Conservation (phyloP, 2,329 filamentous ascomycete genomes). For the Hypoxylon sp. region DNA sequence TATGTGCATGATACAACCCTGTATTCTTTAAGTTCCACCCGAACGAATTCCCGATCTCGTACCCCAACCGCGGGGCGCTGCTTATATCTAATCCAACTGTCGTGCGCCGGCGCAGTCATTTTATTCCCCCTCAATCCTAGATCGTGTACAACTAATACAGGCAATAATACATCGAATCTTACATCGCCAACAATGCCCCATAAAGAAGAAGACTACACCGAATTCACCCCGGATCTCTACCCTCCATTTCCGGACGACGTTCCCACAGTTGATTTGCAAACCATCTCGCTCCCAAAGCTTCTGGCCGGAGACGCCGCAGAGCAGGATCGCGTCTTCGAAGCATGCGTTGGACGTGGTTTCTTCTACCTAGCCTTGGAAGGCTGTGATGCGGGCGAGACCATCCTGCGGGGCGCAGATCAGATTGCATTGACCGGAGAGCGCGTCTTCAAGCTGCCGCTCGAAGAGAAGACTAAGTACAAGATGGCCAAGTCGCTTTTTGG, state of each 20-base stretch:
- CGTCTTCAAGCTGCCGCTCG: slow-evolving; percentile 50
- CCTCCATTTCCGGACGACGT: slow-evolving; percentile 51
- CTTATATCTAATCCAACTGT: background rate
- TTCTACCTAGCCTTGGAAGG: slow-evolving; percentile 53
- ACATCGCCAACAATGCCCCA: slow-evolving; percentile 45
- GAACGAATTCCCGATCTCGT: slow-evolving; percentile 6
- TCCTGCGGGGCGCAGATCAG: slow-evolving; percentile 43
- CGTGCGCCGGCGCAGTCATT: background rate
- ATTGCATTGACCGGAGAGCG: slow-evolving; percentile 48
- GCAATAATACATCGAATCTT: no score
- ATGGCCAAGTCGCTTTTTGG: slow-evolving; percentile 51
- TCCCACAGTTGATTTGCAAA: slow-evolving; percentile 50
- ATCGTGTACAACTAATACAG: background rate
- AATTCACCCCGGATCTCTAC: slow-evolving; percentile 50
- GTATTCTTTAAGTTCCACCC: slow-evolving; percentile 11
- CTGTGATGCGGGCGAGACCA: slow-evolving; percentile 44
- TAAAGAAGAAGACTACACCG: slow-evolving; percentile 43
- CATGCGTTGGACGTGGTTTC: slow-evolving; percentile 53
- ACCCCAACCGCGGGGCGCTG: slow-evolving; percentile 3
- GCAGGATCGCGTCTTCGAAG: slow-evolving; percentile 48
- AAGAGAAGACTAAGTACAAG: slow-evolving; percentile 51
- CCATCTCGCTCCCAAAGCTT: slow-evolving; percentile 51
- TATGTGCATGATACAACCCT: slow-evolving; percentile 3
- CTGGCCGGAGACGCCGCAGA: slow-evolving; percentile 45
- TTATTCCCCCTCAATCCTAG: background rate